phyloP scores from a whole-genome alignment of 2,329 filamentous ascomycete species.

The Pyrenophora seminiperda region DNA sequence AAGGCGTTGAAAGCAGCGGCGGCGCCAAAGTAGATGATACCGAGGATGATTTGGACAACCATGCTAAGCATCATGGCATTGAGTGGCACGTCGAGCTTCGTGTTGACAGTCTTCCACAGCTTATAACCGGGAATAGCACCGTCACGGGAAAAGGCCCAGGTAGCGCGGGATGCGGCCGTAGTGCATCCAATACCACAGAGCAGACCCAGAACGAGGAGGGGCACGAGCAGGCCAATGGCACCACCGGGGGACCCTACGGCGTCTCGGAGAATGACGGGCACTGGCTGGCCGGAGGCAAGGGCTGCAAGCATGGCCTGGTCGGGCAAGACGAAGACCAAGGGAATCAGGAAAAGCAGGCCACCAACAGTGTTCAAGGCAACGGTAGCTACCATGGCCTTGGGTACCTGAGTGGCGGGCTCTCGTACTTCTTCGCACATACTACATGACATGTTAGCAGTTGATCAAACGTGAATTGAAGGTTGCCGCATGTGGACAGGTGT shows the following conservation, averaged over 20 bases:
- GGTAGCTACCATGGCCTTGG: slow-evolving; percentile 72
- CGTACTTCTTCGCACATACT: slow-evolving; percentile 77
- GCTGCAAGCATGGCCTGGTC: slow-evolving; percentile 61
- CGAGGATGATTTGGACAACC: slow-evolving; percentile 67
- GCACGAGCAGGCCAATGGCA: slow-evolving; percentile 66
- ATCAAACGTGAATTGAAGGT: slow-evolving; percentile 12
- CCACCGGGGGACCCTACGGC: slow-evolving; percentile 66
- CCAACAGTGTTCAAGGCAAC: slow-evolving; percentile 69
- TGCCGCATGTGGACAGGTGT: slow-evolving; percentile 24
- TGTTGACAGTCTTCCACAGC: slow-evolving; percentile 66
- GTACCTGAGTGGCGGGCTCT: slow-evolving; percentile 69
- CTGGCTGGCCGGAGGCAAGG: slow-evolving; percentile 64
- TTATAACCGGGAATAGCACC: slow-evolving; percentile 69
- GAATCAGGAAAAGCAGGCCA: slow-evolving; percentile 71
- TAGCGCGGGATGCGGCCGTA: slow-evolving; percentile 69
- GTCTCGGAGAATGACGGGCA: slow-evolving; percentile 66
- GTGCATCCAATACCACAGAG: slow-evolving; percentile 73
- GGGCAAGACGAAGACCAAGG: slow-evolving; percentile 71
- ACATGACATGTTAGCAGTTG: slow-evolving; percentile 30
- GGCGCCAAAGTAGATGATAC: slow-evolving; percentile 72
- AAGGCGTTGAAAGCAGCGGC: slow-evolving; percentile 74
- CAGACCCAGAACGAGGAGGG: slow-evolving; percentile 68
- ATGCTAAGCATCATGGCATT: slow-evolving; percentile 76
- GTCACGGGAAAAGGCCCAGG: slow-evolving; percentile 73
- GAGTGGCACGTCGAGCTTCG: slow-evolving; percentile 66